Percentiles rank a stretch among this genome's conserved stretches.
phyloP scores from a whole-genome alignment of 2,329 filamentous ascomycete species.

The Clonostachys sp. region DNA sequence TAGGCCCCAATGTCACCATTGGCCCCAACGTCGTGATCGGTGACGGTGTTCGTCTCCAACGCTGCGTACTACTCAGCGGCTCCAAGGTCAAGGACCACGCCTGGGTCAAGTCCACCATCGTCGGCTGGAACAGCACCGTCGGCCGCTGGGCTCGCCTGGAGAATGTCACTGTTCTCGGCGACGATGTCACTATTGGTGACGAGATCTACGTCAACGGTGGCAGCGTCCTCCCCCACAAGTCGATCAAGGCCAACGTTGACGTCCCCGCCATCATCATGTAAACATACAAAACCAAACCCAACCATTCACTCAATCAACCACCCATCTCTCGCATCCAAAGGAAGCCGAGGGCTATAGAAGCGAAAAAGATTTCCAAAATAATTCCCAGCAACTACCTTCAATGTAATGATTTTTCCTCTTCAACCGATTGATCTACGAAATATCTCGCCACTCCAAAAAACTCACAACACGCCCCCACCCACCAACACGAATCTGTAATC shows the following conservation, averaged over 20 bases:
- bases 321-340: too few relatives aligned
- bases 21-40: constrained; percentile 89
- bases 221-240: constrained; percentile 94
- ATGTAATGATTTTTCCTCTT: too few relatives aligned
- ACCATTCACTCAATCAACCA: too few relatives aligned
- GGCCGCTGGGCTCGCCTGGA: constrained; percentile 94
- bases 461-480: too few relatives aligned
- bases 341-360: too few relatives aligned
- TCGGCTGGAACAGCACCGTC: constrained; percentile 96
- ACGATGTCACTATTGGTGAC: constrained; percentile 96
- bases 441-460: too few relatives aligned
- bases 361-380: too few relatives aligned
- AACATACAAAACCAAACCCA: constrained; percentile 7
- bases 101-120: constrained; percentile 98
- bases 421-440: too few relatives aligned
- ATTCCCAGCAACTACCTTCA: too few relatives aligned
- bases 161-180: constrained; percentile 96
- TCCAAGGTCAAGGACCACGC: constrained; percentile 98
- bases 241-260: constrained; percentile 97
- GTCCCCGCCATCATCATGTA: constrained; percentile 67
- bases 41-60: constrained; percentile 89
- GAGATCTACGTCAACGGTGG: constrained; percentile 98
- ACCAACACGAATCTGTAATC: too few relatives aligned
- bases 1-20: constrained; percentile 95
- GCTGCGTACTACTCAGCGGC: constrained; percentile 82